phyloP scores from a whole-genome alignment of 768 basidiomycete genomes.

The Leccinum boreale region DNA sequence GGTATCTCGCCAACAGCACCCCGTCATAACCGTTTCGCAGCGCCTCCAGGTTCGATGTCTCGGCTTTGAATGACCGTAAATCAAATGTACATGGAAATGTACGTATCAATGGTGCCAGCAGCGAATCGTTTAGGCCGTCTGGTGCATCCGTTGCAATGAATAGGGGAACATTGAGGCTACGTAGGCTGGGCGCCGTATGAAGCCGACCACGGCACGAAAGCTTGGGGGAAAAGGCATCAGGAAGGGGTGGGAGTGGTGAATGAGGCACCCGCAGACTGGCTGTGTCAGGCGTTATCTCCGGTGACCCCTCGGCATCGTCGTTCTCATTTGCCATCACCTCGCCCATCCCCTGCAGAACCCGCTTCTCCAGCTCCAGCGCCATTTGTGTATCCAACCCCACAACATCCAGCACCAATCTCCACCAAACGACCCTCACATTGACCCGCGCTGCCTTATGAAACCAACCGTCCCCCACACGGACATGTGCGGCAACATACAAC shows the following conservation, averaged over 20 bases:
- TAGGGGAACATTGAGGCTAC: slow-evolving; percentile 52
- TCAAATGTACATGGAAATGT: slow-evolving; percentile 67
- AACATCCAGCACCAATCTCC: slow-evolving; percentile 48
- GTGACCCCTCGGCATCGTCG: slow-evolving; percentile 8
- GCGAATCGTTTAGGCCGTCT: slow-evolving; percentile 37
- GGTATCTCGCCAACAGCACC: slow-evolving; percentile 40
- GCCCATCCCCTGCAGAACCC: not conserved
- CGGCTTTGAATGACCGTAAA: slow-evolving; percentile 46
- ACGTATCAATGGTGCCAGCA: slow-evolving; percentile 42
- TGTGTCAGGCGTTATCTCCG: slow-evolving; percentile 17
- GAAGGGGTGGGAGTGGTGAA: slow-evolving; percentile 26
- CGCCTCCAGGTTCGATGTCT: slow-evolving; percentile 30
- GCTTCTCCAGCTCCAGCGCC: slow-evolving; percentile 29
- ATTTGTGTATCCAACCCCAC: slow-evolving; percentile 42
- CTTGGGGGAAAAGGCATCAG: slow-evolving; percentile 8
- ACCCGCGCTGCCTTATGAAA: slow-evolving; percentile 44
- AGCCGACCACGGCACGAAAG: slow-evolving; percentile 38
- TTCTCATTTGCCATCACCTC: not conserved
- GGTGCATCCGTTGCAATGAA: slow-evolving; percentile 64
- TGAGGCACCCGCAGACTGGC: slow-evolving; percentile 24
- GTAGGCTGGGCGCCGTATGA: slow-evolving; percentile 34
- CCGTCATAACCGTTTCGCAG: slow-evolving; percentile 49
- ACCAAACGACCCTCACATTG: slow-evolving; percentile 53
- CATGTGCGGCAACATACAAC: slow-evolving; percentile 58
- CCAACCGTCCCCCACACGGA: slow-evolving; percentile 66